phyloP scores from a whole-genome alignment of 306 rosid genomes.

The Adenanthera pavonina region DNA sequence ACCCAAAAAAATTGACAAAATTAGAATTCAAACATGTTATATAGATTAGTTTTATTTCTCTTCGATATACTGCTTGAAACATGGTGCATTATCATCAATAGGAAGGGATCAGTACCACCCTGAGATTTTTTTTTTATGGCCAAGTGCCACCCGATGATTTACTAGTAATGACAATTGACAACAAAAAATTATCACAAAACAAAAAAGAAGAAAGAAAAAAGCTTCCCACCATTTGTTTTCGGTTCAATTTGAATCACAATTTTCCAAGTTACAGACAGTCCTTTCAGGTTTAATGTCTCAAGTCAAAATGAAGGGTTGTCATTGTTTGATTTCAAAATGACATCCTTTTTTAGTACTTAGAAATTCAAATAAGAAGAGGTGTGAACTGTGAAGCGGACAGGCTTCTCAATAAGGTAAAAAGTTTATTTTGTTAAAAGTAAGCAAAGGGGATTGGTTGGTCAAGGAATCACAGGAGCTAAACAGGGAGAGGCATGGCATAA shows the following conservation, averaged over 20 bases:
- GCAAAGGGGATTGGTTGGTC: constrained; percentile 26
- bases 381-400: background rate
- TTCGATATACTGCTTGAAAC: background rate
- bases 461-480: constrained; percentile 23
- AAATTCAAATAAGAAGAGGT: background rate
- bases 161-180: background rate
- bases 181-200: too few species aligned
- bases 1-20: background rate
- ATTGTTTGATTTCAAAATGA: background rate
- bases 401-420: constrained; percentile 22
- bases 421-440: background rate
- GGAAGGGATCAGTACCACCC: background rate
- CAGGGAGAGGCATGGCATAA: constrained; percentile 11
- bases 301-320: background rate
- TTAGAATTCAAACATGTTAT: background rate
- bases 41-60: background rate
- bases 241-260: background rate
- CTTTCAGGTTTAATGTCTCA: background rate
- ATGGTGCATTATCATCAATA: background rate
- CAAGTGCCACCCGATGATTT: background rate
- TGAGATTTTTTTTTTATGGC: background rate
- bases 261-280: background rate
- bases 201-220: background rate
- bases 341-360: background rate
- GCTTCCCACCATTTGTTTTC: background rate